Evolutionary conservation across 768 basidiomycete genomes (phyloP), one percentile per base, ranked within the genome.

Genomic region (Phlebiopsis flavidoalba): DNA sequence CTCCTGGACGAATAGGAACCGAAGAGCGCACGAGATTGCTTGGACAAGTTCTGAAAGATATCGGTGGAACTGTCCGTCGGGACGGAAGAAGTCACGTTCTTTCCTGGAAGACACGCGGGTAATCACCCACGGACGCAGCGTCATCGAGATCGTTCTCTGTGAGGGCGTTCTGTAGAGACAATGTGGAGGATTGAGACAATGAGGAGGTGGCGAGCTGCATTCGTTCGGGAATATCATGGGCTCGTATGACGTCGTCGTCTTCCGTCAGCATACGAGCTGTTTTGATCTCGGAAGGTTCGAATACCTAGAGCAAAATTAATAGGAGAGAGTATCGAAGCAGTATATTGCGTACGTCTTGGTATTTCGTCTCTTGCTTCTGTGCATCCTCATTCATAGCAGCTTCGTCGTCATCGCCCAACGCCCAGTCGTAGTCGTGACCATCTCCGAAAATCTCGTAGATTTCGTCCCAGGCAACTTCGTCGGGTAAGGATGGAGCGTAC

Each of bases 371-470:
- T 8, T 80, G 77, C 67, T 91, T 92, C n/a, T 67, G 63, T 17
- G 72, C 67, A 24, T 82, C 77, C 24, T 80, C 78, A 8, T 89
- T 84, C 26, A 74, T 76, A 22, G 74, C 74, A 2, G 69, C 71
- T 45, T 80, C 80, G 1, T 93, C 91, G 33, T 95, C 95, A 5
- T 87, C 93, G 50, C 79, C 87, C 49, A 99, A 73, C 12, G 95
- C 95, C 89, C 93, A 95, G 66, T 94, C 94, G 71, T 96, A 99
- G 65, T 98, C 95, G 67, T 89, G 87, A 7, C 97, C 97, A 64
- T 95, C 91, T 36, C 97, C 97, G 65, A 99, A 99, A 1, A 98
- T 93, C 60, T 93, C 95, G 63, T 91, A 88, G 26, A 98, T 90
- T 74, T 98, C 97, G 51, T 91, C 89, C 93, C 94, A 97, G 26